Percentiles rank a stretch among this genome's conserved stretches.
These are phyloP conservation scores for Hericium coralloides DNA, from an alignment of 768 basidiomycete species.

Conservation along the genomic window DNA sequence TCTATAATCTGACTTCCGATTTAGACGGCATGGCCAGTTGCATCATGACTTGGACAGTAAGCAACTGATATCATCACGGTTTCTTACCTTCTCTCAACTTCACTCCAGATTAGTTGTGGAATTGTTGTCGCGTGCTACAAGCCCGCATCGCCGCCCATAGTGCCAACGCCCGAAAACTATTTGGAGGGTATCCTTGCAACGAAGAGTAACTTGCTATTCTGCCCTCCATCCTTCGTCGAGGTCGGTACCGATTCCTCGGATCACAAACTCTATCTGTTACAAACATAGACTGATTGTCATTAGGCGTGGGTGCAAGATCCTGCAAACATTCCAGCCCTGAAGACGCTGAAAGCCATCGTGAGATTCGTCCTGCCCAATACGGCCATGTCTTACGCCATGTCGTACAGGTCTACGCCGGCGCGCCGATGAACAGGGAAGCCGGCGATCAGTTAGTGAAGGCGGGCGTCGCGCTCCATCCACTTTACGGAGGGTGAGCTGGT, in stretches of 20 bases:
- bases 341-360: not conserved
- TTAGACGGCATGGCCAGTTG: not conserved
- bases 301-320: slow-evolving; percentile 22
- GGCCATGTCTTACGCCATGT: not conserved
- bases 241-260: slow-evolving; percentile 7
- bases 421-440: not conserved
- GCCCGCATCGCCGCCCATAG: slow-evolving; percentile 17
- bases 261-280: not conserved
- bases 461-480: not conserved
- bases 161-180: slow-evolving; percentile 19
- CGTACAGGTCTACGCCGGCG: not conserved
- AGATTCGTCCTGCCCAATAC: not conserved
- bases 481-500: slow-evolving; percentile 2
- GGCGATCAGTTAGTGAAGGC: not conserved
- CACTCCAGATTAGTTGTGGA: slow-evolving; percentile 17
- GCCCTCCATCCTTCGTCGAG: slow-evolving; percentile 21
- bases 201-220: slow-evolving; percentile 14
- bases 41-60: not conserved
- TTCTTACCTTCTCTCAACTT: not conserved
- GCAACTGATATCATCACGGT: not conserved
- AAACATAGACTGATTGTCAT: not conserved
- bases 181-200: slow-evolving; percentile 16
- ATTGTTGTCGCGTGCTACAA: slow-evolving; percentile 17
- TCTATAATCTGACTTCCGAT: too few relatives aligned
- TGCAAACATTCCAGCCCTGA: slow-evolving; percentile 12